Evolutionary conservation across 2,329 filamentous ascomycete species (phyloP).

Genomic region (Conoideocrella luteorostrata): DNA sequence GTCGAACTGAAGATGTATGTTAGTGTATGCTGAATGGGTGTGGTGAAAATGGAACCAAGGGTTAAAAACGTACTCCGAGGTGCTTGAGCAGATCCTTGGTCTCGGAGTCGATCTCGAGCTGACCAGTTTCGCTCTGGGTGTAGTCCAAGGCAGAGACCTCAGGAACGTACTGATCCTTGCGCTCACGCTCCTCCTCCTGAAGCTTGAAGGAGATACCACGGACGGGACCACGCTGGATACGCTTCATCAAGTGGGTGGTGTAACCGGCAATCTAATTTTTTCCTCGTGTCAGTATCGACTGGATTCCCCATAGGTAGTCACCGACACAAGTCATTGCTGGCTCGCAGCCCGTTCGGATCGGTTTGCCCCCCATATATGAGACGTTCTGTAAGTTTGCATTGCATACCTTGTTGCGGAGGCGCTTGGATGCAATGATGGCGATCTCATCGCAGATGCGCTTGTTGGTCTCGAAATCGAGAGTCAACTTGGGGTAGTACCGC

Average conservation of each 20-base stretch:
- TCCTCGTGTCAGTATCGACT: slow-evolving; percentile 1
- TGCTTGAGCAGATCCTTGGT: slow-evolving; percentile 99
- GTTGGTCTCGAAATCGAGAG: slow-evolving; percentile 99
- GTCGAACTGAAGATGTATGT: slow-evolving; percentile 68
- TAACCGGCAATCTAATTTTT: slow-evolving; percentile 79
- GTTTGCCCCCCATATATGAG: slow-evolving; percentile 33
- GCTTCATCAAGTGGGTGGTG: slow-evolving; percentile 99
- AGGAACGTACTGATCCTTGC: slow-evolving; percentile 99
- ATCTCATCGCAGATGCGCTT: slow-evolving; percentile 99
- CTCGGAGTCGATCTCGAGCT: slow-evolving; percentile 92
- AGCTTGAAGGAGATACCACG: slow-evolving; percentile 99
- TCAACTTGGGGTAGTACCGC: slow-evolving; percentile 95
- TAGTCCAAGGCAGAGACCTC: slow-evolving; percentile 99
- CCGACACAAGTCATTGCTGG: too few relatives aligned
- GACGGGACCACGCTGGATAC: slow-evolving; percentile 97
- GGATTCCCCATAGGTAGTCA: too few relatives aligned
- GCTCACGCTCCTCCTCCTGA: slow-evolving; percentile 99
- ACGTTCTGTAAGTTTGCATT: slow-evolving; percentile 8
- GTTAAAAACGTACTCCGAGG: slow-evolving; percentile 76
- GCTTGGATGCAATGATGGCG: slow-evolving; percentile 98
- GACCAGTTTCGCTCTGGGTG: slow-evolving; percentile 86
- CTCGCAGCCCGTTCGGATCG: background rate
- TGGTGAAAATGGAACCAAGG: background rate
- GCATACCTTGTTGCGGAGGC: slow-evolving; percentile 94
- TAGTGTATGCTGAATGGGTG: slow-evolving; percentile 17